Percentiles rank a stretch among this genome's conserved stretches.
Conservation (phyloP, 495 filamentous ascomycete genomes). For the Trichoderma orchidacearum region DNA sequence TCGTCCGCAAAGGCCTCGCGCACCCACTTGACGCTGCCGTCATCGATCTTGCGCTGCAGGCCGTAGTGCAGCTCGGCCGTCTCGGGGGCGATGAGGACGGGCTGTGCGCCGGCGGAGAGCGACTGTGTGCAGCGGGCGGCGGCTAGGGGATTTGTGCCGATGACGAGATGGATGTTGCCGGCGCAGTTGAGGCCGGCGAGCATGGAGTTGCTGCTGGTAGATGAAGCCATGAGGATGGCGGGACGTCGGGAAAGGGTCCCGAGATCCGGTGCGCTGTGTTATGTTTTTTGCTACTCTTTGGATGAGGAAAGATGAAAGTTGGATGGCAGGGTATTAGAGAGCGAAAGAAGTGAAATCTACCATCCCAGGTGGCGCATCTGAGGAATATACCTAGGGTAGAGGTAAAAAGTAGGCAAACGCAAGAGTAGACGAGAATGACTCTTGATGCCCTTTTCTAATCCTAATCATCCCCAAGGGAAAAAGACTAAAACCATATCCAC, state of each 20-base stretch:
- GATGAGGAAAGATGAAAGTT: background rate
- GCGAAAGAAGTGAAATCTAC: too few relatives aligned
- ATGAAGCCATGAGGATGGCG: background rate
- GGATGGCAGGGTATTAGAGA: background rate
- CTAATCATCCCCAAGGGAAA: too few relatives aligned
- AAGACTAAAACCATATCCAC: too few relatives aligned
- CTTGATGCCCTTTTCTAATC: too few relatives aligned
- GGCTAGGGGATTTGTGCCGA: conserved; percentile 79
- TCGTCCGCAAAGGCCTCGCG: conserved; percentile 52
- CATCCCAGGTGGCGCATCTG: too few relatives aligned
- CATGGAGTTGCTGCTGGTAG: conserved; percentile 32
- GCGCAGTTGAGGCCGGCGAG: conserved; percentile 65
- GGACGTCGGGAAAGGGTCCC: background rate
- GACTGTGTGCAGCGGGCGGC: conserved; percentile 69
- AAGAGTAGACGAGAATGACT: too few relatives aligned
- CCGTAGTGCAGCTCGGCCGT: conserved; percentile 54
- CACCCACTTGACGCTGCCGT: conserved; percentile 59
- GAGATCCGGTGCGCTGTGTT: background rate
- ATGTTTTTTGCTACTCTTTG: too few relatives aligned
- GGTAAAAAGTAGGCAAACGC: too few relatives aligned
- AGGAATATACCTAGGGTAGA: too few relatives aligned
- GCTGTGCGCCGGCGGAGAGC: conserved; percentile 72
- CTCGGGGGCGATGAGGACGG: conserved; percentile 68
- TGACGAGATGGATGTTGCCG: conserved; percentile 69
- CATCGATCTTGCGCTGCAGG: conserved; percentile 57